Evolutionary conservation across 169 alveolate species (phyloP), one percentile per base, ranked within the genome.

Genomic region (Besnoitia besnoiti): DNA sequence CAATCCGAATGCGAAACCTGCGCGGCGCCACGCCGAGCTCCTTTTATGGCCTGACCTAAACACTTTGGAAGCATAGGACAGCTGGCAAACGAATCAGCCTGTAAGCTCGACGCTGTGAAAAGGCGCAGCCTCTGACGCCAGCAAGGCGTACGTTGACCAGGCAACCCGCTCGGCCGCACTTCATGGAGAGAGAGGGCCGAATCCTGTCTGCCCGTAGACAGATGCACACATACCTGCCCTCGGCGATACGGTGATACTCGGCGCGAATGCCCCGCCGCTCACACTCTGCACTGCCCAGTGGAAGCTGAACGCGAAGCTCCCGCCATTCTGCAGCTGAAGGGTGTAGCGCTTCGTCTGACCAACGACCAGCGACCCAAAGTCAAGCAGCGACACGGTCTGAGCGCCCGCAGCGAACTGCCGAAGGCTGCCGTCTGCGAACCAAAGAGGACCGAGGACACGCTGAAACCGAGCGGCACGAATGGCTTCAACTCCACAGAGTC

Each of bases 231-330:
- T 47, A 91, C 94, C 94, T 16, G 39, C 91, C 40, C 40, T 37
- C 14, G 94, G 94, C 37, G 67, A 67, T 44, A 91, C 51, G 35
- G 89, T 21, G 37, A 91, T 82, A 30, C 89, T 59, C 0, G 91
- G 82, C 3, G 82, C 8, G 44, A 10, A 73, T 19, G 82, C 16
- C 30, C 44, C 61, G 82, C 88, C 80, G 61, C 24, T 62, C 33
- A 19, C 55, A n/a, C 47, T 79, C 55, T 75, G 93, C 93, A 97
- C 96, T 91, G 96, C 97, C 96, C 98, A 96, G 33, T 96, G 93
- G 95, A 96, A 98, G 95, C 97, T 98, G 95, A 98, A 98, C 95
- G 97, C 97, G 92, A 97, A 98, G 79, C 96, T 97, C 40, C 99
- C 99, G 35, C 94, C 95, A 92, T 98, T 97, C 91, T 94, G 96